Base-by-base conservation (phyloP, 1,284 basidiomycete species). In the Ustilago loliicola region DNA sequence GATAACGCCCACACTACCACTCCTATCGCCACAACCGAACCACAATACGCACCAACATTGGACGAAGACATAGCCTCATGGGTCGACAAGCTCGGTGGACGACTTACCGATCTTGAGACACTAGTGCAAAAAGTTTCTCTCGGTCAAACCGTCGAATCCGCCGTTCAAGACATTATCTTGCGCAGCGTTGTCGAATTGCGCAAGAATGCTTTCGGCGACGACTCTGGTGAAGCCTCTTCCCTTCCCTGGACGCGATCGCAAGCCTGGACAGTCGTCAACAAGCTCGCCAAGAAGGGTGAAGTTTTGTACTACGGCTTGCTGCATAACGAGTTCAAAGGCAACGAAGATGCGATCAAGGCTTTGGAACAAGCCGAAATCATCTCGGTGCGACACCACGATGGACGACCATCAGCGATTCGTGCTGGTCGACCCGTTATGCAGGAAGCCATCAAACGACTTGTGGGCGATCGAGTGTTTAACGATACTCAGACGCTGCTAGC, bases 311-410 rank as follows among this genome's bases (percentile, higher is more conserved):
- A 94, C 68, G 91, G 94, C 45, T 88, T 94, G 10, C 88, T 99
- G 61, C 87, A 93, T 66, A 92, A 94, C 61, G 93, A 94, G 1
- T 98, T 97, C 91, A 97, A 95, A 86, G 94, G 93, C 21, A 92
- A 95, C 80, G 95, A 98, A 84, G 88, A 88, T 15, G 89, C 93
- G 5, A 86, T 99, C 72, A 90, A 94, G 75, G 91, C 90, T 29
- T 91, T 99, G 90, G 96, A 98, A 84, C 92, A 94, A 79, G 92
- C 93, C 6, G 96, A 98, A 79, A 87, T 98, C 59, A 94, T 98
- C 73, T 89, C 91, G 1, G 92, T 99, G 54, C 89, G 89, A 9
- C 93, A 93, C 17, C 86, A 89, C 45, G 91, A 95, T 69, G 94
- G 94, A 91, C 91, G 94, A n/a, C 93, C 95, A 1, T 91, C 93